phyloP scores from a whole-genome alignment of 106 monocot species.

The Acanthochlamys bracteata region DNA sequence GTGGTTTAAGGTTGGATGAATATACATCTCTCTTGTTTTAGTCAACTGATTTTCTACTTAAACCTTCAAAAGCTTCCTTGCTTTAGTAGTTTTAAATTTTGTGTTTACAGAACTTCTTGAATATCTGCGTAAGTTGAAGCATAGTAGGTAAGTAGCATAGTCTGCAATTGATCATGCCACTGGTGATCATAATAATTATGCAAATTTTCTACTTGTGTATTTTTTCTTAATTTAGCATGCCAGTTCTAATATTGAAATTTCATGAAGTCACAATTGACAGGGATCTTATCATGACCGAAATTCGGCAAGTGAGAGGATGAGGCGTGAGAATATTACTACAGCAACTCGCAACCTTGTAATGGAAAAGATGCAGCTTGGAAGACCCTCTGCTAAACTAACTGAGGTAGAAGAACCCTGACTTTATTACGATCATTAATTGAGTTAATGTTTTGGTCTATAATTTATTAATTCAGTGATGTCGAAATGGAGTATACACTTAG shows the following conservation, averaged over 20 bases:
- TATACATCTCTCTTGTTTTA: too few relatives aligned
- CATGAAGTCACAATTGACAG: slow-evolving; percentile 90
- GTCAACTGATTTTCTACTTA: too few relatives aligned
- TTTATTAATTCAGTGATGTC: too few relatives aligned
- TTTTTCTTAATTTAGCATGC: not conserved
- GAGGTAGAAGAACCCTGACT: slow-evolving; percentile 37
- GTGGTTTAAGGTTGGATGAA: too few relatives aligned
- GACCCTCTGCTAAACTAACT: slow-evolving; percentile 44
- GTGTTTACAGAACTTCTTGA: too few relatives aligned
- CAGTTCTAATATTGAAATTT: not conserved
- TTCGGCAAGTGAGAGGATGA: slow-evolving; percentile 87
- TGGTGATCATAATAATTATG: slow-evolving; percentile 24
- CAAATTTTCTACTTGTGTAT: not conserved
- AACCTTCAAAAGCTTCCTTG: too few relatives aligned
- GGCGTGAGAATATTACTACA: slow-evolving; percentile 64
- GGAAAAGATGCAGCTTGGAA: slow-evolving; percentile 81
- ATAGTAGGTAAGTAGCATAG: slow-evolving; percentile 14
- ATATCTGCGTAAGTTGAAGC: too few relatives aligned
- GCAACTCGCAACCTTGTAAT: slow-evolving; percentile 71
- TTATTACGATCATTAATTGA: not conserved
- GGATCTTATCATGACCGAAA: slow-evolving; percentile 98
- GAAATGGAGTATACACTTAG: too few relatives aligned
- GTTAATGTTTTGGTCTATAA: not conserved
- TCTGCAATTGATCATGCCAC: slow-evolving; percentile 96
- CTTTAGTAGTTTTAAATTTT: too few relatives aligned